A percentile compares a stretch with the other conserved stretches of the same genome.
Evolutionary conservation across 805 yeast species (phyloP).

Genomic region (Priceomyces melissophilus): DNA sequence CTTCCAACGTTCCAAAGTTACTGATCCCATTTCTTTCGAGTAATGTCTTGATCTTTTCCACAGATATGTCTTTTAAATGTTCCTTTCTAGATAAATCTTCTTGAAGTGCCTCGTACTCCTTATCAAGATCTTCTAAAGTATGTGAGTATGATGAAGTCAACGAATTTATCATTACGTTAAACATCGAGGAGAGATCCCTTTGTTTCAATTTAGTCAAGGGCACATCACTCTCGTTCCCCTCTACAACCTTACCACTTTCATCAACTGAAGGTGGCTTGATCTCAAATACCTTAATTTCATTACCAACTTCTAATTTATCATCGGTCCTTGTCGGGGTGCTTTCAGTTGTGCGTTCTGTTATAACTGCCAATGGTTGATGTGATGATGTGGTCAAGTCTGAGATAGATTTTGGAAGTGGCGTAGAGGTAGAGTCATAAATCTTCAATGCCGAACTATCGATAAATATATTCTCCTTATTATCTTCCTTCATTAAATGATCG

Average conservation of each 20-base stretch:
- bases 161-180: constrained; percentile 43
- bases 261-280: constrained; percentile 35
- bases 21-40: constrained; percentile 28
- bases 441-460: constrained; percentile 28
- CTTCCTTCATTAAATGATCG: constrained; percentile 29
- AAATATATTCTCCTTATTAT: constrained; percentile 49
- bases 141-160: constrained; percentile 53
- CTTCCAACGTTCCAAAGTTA: constrained; percentile 20
- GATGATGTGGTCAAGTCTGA: constrained; percentile 8
- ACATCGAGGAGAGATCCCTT: constrained; percentile 33
- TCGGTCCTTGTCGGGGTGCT: constrained; percentile 19
- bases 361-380: constrained; percentile 28
- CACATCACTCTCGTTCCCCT: constrained; percentile 10
- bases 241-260: constrained; percentile 24
- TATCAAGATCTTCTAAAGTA: constrained; percentile 39
- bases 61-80: constrained; percentile 35
- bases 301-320: constrained; percentile 4
- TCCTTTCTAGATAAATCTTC: constrained; percentile 51
- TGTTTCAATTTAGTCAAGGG: constrained; percentile 23
- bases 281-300: constrained; percentile 15
- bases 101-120: constrained; percentile 17
- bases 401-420: constrained; percentile 22
- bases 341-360: constrained; percentile 30
- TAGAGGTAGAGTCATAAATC: constrained; percentile 24
- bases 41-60: constrained; percentile 23